These are phyloP conservation scores for Melanogaster broomeanus DNA, from an alignment of 768 basidiomycete species.

Conservation along the genomic window DNA sequence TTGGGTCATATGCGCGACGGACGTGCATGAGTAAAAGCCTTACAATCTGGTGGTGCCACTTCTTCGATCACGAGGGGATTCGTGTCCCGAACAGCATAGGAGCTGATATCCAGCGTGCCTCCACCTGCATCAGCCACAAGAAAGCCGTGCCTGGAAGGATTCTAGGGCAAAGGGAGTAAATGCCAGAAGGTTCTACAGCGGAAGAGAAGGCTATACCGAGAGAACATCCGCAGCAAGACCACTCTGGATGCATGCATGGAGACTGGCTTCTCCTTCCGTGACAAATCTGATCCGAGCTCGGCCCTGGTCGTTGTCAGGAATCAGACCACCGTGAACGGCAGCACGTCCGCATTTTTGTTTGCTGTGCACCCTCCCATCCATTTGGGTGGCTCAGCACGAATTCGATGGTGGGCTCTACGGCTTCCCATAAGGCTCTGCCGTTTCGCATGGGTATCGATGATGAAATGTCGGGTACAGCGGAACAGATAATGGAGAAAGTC, in stretches of 20 bases:
- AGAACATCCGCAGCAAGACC: slow-evolving; percentile 79
- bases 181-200: background rate
- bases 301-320: slow-evolving; percentile 74
- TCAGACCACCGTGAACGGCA: slow-evolving; percentile 69
- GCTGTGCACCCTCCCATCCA: slow-evolving; percentile 78
- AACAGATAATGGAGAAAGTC: slow-evolving; percentile 79
- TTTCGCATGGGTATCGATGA: slow-evolving; percentile 84
- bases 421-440: slow-evolving; percentile 66
- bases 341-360: slow-evolving; percentile 77
- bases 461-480: slow-evolving; percentile 72
- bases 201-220: slow-evolving; percentile 43
- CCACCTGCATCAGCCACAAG: slow-evolving; percentile 81
- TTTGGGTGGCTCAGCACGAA: slow-evolving; percentile 81
- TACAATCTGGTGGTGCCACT: slow-evolving; percentile 81
- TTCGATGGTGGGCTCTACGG: slow-evolving; percentile 68
- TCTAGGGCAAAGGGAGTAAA: slow-evolving; percentile 40
- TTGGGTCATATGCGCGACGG: background rate
- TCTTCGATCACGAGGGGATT: slow-evolving; percentile 78
- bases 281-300: slow-evolving; percentile 76
- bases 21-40: slow-evolving; percentile 20
- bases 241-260: slow-evolving; percentile 78
- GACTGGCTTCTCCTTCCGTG: slow-evolving; percentile 82
- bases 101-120: slow-evolving; percentile 79
- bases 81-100: slow-evolving; percentile 73
- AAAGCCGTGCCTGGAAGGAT: slow-evolving; percentile 75